Evolutionary conservation across 805 yeast genomes (phyloP), one percentile per base, ranked within the genome.

Genomic region (Danielia oregonensis): DNA sequence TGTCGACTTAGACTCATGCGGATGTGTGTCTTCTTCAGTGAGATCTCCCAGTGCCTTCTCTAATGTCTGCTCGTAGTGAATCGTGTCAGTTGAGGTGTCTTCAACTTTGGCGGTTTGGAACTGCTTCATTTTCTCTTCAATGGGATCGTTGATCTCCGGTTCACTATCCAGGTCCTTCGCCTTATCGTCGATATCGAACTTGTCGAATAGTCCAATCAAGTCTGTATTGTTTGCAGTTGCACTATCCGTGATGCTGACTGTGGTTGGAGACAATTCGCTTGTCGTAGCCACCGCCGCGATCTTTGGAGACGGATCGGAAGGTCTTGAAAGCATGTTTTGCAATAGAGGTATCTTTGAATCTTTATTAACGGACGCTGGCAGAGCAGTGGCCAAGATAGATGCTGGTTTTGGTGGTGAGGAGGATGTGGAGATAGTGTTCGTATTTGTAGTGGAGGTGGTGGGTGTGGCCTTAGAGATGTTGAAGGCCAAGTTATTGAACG

Each of bases 401-500:
- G 36, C 22, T 8, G 40, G 29, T 29, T 38, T 42, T 10, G 49
- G 37, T 4, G 45, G 35, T 10, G 32, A n/a, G 29, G 41, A 31
- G 35, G 41, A 24, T 44, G 35, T 6, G 14, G 47, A 53, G 4
- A 54, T 44, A 11, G 63, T 55, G 36, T 49, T 60, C 24, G 59
- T 49, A 30, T 62, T 61, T 15, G 67, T 59, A 6, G 70, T 65
- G 12, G 70, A 64, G 2, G 71, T 65, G 2, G 72, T 66, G 13
- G 72, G 61, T 7, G 61, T 54, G 3, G 72, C 49, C 43, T 67
- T 67, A 17, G 63, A 47, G 15, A 65, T 50, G 38, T 54, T 66
- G 44, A 64, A 65, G 8, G 56, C 52, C 33, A 58, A 45, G 30
- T 52, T 57, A 32, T 51, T 57, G 40, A 49, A 55, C 17, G 64